phyloP scores from a whole-genome alignment of 208 protist genomes.

The Trypanosoma theileri region DNA sequence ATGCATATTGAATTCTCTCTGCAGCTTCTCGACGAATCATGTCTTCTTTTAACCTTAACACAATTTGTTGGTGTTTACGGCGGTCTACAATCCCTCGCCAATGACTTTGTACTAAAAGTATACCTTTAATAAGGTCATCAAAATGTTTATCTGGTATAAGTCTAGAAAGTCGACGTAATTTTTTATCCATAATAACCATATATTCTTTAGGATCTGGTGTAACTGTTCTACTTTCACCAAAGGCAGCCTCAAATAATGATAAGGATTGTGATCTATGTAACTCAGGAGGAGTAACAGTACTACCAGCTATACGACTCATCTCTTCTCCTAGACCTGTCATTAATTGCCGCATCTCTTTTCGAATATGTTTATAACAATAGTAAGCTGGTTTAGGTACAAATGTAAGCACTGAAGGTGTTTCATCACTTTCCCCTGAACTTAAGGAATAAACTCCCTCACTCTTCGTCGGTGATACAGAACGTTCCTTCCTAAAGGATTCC shows the following conservation, averaged over 20 bases:
- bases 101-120: constrained; percentile 36
- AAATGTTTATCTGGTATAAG: constrained; percentile 30
- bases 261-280: not conserved
- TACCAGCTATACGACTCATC: not conserved
- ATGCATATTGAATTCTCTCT: constrained; percentile 33
- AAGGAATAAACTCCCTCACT: constrained; percentile 6
- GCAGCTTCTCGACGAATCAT: constrained; percentile 32
- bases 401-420: constrained; percentile 6
- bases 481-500: constrained; percentile 10
- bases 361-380: constrained; percentile 23
- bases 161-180: constrained; percentile 31
- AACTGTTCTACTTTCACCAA: not conserved
- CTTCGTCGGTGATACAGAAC: not conserved
- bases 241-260: not conserved
- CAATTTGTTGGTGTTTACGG: not conserved
- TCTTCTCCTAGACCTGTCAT: constrained; percentile 9
- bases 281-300: not conserved
- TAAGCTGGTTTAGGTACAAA: constrained; percentile 24
- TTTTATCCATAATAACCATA: constrained; percentile 39
- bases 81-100: constrained; percentile 32
- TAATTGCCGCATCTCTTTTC: constrained; percentile 23
- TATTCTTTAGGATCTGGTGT: constrained; percentile 17
- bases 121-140: constrained; percentile 16
- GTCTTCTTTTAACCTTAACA: not conserved
- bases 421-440: not conserved